Conservation (phyloP, 306 rosid species). For the Vachellia pachyceras region DNA sequence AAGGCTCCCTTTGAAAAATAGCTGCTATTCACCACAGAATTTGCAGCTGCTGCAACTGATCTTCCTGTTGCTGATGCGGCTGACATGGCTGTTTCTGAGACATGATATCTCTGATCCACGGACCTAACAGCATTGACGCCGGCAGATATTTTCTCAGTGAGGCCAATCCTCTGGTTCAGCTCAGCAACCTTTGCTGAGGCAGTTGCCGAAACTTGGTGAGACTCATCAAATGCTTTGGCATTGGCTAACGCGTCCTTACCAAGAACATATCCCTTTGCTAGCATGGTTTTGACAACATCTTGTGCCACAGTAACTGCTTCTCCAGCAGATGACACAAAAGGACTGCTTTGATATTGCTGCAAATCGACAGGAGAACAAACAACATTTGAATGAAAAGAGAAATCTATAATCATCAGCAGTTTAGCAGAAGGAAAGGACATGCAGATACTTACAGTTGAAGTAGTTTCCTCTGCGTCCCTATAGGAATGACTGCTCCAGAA, state of each 20-base stretch:
- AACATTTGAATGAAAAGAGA: not conserved
- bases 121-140: conserved; percentile 66
- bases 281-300: conserved; percentile 85
- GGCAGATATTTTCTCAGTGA: conserved; percentile 65
- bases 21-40: conserved; percentile 63
- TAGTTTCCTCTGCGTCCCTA: conserved; percentile 52
- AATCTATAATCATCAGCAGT: conserved; percentile 15
- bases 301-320: conserved; percentile 77
- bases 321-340: conserved; percentile 71
- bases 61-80: conserved; percentile 80
- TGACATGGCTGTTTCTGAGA: conserved; percentile 65
- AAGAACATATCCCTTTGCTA: conserved; percentile 76
- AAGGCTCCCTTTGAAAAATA: conserved; percentile 87
- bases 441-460: conserved; percentile 56
- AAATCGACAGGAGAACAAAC: conserved; percentile 8
- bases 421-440: not conserved
- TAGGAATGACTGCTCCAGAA: conserved; percentile 68
- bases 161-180: conserved; percentile 75
- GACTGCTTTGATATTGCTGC: conserved; percentile 52
- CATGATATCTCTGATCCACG: conserved; percentile 71
- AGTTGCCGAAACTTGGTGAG: conserved; percentile 71
- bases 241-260: conserved; percentile 76
- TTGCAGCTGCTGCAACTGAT: conserved; percentile 79
- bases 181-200: conserved; percentile 82
- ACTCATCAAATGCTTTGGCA: conserved; percentile 80